phyloP scores from a whole-genome alignment of 2,329 filamentous ascomycete genomes.

The Fonsecaea monophora region DNA sequence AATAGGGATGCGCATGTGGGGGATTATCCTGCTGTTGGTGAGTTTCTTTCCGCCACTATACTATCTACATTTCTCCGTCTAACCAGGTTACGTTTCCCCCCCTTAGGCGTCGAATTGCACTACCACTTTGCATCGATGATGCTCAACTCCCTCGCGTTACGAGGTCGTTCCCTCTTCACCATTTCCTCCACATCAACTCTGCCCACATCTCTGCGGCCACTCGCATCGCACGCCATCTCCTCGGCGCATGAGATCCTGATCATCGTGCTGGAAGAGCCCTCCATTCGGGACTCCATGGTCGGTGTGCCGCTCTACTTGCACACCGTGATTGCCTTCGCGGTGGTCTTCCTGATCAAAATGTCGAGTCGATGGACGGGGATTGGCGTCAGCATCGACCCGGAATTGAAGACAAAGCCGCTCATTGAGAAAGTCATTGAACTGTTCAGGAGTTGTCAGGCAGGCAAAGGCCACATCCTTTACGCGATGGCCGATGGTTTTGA shows the following conservation, averaged over 20 bases:
- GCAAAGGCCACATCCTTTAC: slow-evolving; percentile 39
- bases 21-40: slow-evolving; percentile 40
- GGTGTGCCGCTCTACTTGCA: slow-evolving; percentile 55
- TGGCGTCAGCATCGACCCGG: slow-evolving; percentile 39
- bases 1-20: slow-evolving; percentile 37
- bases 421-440: slow-evolving; percentile 38
- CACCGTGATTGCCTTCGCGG: slow-evolving; percentile 56
- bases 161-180: slow-evolving; percentile 52
- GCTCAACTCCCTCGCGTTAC: slow-evolving; percentile 54
- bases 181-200: slow-evolving; percentile 46
- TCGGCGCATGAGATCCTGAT: slow-evolving; percentile 57
- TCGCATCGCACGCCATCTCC: slow-evolving; percentile 55
- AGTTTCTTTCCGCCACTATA: slow-evolving; percentile 6
- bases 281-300: slow-evolving; percentile 57
- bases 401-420: slow-evolving; percentile 37
- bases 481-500: slow-evolving; percentile 41
- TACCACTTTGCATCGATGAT: slow-evolving; percentile 62
- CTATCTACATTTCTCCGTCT: not conserved
- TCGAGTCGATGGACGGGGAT: slow-evolving; percentile 37
- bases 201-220: slow-evolving; percentile 33
- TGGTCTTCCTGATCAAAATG: slow-evolving; percentile 55
- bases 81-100: not conserved
- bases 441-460: slow-evolving; percentile 34
- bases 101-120: slow-evolving; percentile 58
- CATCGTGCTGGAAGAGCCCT: slow-evolving; percentile 55